Evolutionary conservation across 345 rosid genomes (phyloP).

Genomic region (Rhodomyrtus tomentosa): DNA sequence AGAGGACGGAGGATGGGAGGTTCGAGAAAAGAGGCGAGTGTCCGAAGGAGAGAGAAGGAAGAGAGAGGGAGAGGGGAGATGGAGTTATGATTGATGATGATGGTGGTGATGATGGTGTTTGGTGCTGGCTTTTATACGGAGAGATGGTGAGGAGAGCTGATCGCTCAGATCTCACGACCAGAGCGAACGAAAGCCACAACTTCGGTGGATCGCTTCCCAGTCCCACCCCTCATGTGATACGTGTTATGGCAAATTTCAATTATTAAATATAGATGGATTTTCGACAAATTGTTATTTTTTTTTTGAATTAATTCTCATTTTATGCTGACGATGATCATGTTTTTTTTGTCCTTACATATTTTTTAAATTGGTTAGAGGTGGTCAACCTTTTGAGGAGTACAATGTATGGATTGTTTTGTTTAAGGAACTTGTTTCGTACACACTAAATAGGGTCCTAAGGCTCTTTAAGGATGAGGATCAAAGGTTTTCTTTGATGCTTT

Average conservation of each 20-base stretch:
- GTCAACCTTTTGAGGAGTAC: neutral
- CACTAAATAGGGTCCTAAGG: neutral
- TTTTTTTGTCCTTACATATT: neutral
- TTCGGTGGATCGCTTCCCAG: conserved; percentile 15
- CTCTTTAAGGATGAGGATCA: no score
- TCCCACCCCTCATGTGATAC: neutral
- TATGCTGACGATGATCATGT: neutral
- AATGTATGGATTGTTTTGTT: neutral
- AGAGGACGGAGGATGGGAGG: conserved; percentile 6
- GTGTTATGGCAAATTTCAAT: neutral
- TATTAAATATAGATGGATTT: neutral
- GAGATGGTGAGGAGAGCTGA: neutral
- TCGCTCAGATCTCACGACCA: conserved; percentile 9
- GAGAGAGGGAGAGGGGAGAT: neutral
- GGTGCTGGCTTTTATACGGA: neutral
- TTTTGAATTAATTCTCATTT: neutral
- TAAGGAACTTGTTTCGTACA: neutral
- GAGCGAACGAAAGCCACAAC: conserved; percentile 34
- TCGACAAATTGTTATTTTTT: neutral
- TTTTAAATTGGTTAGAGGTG: neutral
- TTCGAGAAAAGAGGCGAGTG: conserved; percentile 13
- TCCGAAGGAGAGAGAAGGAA: neutral
- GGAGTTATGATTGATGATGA: conserved; percentile 4
- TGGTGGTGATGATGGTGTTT: neutral
- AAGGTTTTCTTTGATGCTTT: neutral